Base-by-base conservation (phyloP, 2,329 filamentous ascomycete species). In the Xylaria sp. region DNA sequence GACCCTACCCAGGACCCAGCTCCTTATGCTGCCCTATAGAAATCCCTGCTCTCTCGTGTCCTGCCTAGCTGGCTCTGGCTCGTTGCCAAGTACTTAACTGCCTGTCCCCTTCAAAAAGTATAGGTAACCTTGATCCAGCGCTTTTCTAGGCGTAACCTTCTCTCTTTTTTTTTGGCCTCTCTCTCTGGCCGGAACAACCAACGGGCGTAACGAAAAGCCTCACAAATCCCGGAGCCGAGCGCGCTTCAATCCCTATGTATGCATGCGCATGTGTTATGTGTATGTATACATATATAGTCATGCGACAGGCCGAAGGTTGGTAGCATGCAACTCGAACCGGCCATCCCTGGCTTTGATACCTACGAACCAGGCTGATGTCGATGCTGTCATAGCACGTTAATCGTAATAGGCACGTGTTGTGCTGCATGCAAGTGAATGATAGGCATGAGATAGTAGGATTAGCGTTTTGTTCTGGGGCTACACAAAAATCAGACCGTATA, bases 371-470 rank as follows among this genome's bases (percentile, higher is more conserved):
- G 30, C 6, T 12, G 36, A 63, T 60, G 61, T 45, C 34, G 68
- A 70, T 68, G 61, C 34, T 70, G 68, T 70, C 68, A 70, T 70
- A 51, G 53, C 51, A 58, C 56, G 36, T 57, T 59, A 56, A 68
- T 68, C 62, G 61, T 65, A 58, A 70, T 54, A 45, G 50, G 69
- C 66, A 71, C 69, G 67, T 69, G 69, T 64, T 67, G 42, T 56
- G 47, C 57, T 71, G 69, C 67, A 71, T 64, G 62, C 63, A 64
- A 56, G 63, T 53, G 48, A 54, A 71, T 69, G 69, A 71, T 68
- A 69, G 61, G 57, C 69, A 67, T 69, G 9, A 45, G 55, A 50
- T 51, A 55, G 30, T 53, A 53, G 27, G 47, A 45, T 53, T 48
- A n/a, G 63, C 55, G 39, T 58, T 62, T 42, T 51, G 47, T 24